Evolutionary conservation across 1,284 basidiomycete species (phyloP).

Genomic region (Moesziomyces aphidis): DNA sequence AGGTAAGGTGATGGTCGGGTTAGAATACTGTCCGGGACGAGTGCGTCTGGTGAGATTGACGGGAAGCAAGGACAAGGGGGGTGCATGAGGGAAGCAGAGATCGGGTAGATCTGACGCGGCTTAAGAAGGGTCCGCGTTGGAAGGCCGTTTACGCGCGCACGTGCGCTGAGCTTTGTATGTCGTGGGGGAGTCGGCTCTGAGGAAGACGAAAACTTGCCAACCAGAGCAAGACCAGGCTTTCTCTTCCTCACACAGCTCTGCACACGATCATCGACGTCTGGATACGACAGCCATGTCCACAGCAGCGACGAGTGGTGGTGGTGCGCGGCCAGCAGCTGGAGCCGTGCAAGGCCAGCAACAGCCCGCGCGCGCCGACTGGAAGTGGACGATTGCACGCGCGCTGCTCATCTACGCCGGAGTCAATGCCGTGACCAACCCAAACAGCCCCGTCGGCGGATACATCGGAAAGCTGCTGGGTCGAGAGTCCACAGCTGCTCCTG

Average conservation of each 20-base stretch:
- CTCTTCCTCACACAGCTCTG: no score
- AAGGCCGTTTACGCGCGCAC: no score
- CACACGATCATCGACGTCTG: background rate
- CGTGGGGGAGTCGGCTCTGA: no score
- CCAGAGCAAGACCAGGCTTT: no score
- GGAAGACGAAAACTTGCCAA: no score
- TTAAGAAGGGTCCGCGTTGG: no score
- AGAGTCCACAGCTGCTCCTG: background rate
- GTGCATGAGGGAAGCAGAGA: no score
- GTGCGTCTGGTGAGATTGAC: no score
- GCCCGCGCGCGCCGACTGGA: slow-evolving; percentile 30
- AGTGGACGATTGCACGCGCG: slow-evolving; percentile 33
- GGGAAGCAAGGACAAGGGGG: no score
- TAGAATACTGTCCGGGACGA: no score
- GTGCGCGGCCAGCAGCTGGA: background rate
- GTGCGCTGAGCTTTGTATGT: no score
- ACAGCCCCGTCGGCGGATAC: slow-evolving; percentile 27
- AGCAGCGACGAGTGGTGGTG: background rate
- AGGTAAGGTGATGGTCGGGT: no score
- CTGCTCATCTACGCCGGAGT: slow-evolving; percentile 44
- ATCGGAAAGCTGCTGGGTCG: slow-evolving; percentile 30
- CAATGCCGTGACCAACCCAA: slow-evolving; percentile 38
- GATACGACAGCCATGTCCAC: slow-evolving; percentile 6
- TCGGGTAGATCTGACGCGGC: background rate
- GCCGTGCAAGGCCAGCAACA: slow-evolving; percentile 6